Evolutionary conservation across 2,329 filamentous ascomycete species (phyloP).

Genomic region (Penicillium hordei): DNA sequence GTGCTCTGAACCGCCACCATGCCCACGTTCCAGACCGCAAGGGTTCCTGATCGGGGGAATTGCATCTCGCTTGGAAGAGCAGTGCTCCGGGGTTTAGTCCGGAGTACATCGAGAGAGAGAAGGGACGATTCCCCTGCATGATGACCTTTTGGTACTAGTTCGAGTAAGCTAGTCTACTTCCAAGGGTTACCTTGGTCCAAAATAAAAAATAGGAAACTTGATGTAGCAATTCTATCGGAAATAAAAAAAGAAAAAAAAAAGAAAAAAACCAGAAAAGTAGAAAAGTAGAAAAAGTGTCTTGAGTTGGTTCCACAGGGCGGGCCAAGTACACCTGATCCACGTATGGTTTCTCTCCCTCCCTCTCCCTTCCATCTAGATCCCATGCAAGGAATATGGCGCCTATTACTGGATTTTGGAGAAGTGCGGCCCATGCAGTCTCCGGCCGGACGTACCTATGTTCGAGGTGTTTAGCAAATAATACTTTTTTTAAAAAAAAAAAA

Average conservation of each 20-base stretch:
- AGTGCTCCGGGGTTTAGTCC: neutral
- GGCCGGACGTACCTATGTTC: constrained; percentile 21
- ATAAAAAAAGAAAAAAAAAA: neutral
- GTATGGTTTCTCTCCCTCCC: constrained; percentile 18
- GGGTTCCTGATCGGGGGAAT: constrained; percentile 14
- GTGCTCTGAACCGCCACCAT: constrained; percentile 7
- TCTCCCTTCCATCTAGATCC: constrained; percentile 24
- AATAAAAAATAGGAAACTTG: constrained; percentile 4
- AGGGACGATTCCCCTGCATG: constrained; percentile 7
- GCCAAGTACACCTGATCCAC: constrained; percentile 18
- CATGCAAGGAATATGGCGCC: constrained; percentile 27
- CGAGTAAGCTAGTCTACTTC: neutral
- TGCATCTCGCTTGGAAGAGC: constrained; percentile 11
- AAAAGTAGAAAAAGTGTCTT: constrained; percentile 12
- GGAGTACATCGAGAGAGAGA: neutral
- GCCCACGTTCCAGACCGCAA: constrained; percentile 25
- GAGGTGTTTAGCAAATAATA: constrained; percentile 3
- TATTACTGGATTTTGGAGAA: constrained; percentile 11
- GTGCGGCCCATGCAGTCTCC: constrained; percentile 23
- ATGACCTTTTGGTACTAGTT: neutral
- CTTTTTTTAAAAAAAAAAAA: neutral
- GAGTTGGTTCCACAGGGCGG: constrained; percentile 27
- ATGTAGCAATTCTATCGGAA: neutral
- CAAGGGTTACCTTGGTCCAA: constrained; percentile 7
- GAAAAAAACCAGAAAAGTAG: too few relatives aligned